These are phyloP conservation scores for Diaporthe amygdali DNA, from an alignment of 2,329 filamentous ascomycete genomes.

Conservation along the genomic window DNA sequence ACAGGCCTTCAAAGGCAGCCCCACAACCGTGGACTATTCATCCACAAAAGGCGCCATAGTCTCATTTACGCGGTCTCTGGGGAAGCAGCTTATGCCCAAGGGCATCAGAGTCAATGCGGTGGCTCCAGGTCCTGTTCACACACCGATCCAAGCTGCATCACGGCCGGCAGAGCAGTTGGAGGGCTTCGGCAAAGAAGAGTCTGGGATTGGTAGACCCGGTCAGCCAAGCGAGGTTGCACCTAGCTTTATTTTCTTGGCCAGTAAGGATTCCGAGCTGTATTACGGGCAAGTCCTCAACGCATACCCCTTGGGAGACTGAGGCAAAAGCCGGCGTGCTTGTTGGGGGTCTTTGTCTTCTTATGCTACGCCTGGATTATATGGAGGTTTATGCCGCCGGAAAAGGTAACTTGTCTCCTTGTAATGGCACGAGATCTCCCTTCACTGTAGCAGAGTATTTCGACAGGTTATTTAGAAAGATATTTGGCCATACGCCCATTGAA, in stretches of 20 bases:
- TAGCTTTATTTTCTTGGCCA: slow-evolving; percentile 45
- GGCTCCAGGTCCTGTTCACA: slow-evolving; percentile 49
- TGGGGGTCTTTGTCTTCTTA: not conserved
- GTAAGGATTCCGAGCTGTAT: slow-evolving; percentile 44
- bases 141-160: slow-evolving; percentile 48
- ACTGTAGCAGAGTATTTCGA: no score
- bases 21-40: slow-evolving; percentile 58
- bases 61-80: slow-evolving; percentile 58
- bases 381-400: not conserved
- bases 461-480: no score
- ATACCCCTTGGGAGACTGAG: slow-evolving; percentile 44
- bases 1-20: slow-evolving; percentile 58
- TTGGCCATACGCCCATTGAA: no score
- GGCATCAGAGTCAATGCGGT: slow-evolving; percentile 61
- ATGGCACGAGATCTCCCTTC: no score
- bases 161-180: slow-evolving; percentile 50
- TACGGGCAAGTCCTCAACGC: slow-evolving; percentile 46
- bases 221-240: slow-evolving; percentile 51
- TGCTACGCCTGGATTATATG: not conserved
- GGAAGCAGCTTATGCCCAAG: slow-evolving; percentile 57
- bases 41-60: slow-evolving; percentile 64
- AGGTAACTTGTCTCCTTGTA: no score
- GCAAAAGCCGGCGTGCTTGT: not conserved
- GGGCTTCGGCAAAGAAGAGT: slow-evolving; percentile 42
- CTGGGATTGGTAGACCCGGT: slow-evolving; percentile 43